Base-by-base conservation (phyloP, 495 filamentous ascomycete genomes). In the Podospora australis region DNA sequence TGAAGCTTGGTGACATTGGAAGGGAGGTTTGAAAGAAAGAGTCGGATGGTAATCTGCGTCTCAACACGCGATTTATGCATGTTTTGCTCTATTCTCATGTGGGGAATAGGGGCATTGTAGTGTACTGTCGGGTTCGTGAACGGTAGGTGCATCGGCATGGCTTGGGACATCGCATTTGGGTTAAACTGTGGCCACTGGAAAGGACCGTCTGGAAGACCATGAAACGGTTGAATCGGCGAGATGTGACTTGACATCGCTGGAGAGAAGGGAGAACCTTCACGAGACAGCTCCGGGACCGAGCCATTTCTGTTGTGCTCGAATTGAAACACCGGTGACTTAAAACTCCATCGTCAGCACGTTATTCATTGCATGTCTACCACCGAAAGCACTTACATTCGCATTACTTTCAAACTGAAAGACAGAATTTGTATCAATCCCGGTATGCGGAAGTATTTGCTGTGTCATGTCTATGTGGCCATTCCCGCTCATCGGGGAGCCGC, bases 1-100 rank as follows among this genome's bases (percentile, higher is more conserved):
- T 95, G 89, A 29, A 97, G 61, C 50, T 80, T 88, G 45, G 79
- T 86, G 25, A 90, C 79, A 16, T 86, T 84, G 2, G 66, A 57
- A 1, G 90, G 90, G 39, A 90, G 67, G 9, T 84, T 79, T 43
- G 75, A 79, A 6, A 96, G 68, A 3, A 82, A 85, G 52, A 96
- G 70, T 53, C 78, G 80, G 51, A 96, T 83, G 2, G 82, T 80
- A 49, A 96, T 95, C 60, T 97, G 91, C 0, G 91, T 97, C 70
- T 97, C 91, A 14, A 97, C 91, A 7, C 91, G 79, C 14, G 90
- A 95, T 66, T 96, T 97, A 46, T 78, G 21, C 16, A 43, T 44
- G 13, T 16, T 44, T 16, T 36, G 38, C 22, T 20, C 35, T 4
- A 49, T 47, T 34, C 45, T 44, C 11, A 56, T 48, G 40, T 53